A percentile compares a stretch with the other conserved stretches of the same genome.
These are phyloP conservation scores for Pseudopyricularia cyperi DNA, from an alignment of 2,329 filamentous ascomycete genomes.

Conservation along the genomic window DNA sequence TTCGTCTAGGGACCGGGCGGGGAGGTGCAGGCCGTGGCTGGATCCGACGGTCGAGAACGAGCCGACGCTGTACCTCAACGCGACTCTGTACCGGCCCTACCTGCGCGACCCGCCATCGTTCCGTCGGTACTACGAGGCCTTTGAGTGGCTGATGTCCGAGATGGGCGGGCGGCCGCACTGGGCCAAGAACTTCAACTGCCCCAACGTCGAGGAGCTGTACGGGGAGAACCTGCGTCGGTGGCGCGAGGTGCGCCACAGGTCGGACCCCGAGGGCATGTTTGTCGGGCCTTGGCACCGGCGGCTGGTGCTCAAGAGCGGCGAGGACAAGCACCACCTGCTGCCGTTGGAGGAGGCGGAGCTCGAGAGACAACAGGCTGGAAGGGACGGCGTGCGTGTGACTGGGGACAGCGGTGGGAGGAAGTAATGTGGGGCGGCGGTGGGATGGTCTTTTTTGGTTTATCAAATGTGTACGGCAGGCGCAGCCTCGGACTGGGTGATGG, in stretches of 20 bases:
- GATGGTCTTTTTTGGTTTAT: not conserved
- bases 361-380: slow-evolving; percentile 5
- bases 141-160: slow-evolving; percentile 72
- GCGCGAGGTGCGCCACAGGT: slow-evolving; percentile 47
- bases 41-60: slow-evolving; percentile 50
- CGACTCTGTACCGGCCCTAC: slow-evolving; percentile 67
- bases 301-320: slow-evolving; percentile 35
- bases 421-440: not conserved
- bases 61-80: slow-evolving; percentile 67
- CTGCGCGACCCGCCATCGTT: slow-evolving; percentile 55
- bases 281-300: slow-evolving; percentile 80
- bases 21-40: slow-evolving; percentile 22
- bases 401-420: not conserved
- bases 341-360: slow-evolving; percentile 16
- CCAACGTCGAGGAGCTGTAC: slow-evolving; percentile 48
- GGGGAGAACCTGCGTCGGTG: slow-evolving; percentile 47
- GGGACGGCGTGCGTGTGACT: slow-evolving; percentile 9
- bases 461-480: too few species aligned
- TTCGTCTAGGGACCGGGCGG: slow-evolving; percentile 14
- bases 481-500: too few species aligned
- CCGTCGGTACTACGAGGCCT: slow-evolving; percentile 62
- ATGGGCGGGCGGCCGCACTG: slow-evolving; percentile 65
- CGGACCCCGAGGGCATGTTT: slow-evolving; percentile 67
- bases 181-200: slow-evolving; percentile 63
- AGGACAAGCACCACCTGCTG: slow-evolving; percentile 5